Evolutionary conservation across 257 asterid genomes (phyloP).

Genomic region (Solanum chiquidenum): DNA sequence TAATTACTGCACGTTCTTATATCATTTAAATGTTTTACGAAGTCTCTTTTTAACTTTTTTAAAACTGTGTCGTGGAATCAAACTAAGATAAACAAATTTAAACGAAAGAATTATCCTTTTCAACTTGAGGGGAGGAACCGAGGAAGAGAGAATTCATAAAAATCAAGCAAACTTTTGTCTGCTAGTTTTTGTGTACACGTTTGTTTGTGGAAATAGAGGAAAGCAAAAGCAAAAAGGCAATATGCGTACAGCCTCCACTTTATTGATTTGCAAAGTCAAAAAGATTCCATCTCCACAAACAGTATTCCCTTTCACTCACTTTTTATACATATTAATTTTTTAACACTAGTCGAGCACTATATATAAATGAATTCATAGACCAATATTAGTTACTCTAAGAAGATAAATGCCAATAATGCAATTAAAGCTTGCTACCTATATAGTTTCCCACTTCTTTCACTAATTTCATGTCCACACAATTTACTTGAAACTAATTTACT

Average conservation of each 20-base stretch:
- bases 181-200: background rate
- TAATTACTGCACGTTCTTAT: too few species aligned
- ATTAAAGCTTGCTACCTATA: background rate
- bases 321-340: background rate
- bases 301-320: background rate
- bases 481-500: background rate
- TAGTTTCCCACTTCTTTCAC: background rate
- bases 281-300: background rate
- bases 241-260: background rate
- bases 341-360: background rate
- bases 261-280: background rate
- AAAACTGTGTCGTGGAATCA: too few species aligned
- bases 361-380: background rate
- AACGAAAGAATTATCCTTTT: too few species aligned
- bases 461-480: background rate
- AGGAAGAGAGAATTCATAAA: background rate
- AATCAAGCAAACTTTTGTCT: background rate
- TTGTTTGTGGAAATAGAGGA: background rate
- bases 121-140: too few species aligned
- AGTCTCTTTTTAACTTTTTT: too few species aligned
- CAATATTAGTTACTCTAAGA: background rate
- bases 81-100: too few species aligned
- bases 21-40: too few species aligned
- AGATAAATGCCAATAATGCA: background rate
- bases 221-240: background rate